Percentiles rank a stretch among this genome's conserved stretches.
These are phyloP conservation scores for Ceratocystis harringtonii DNA, from an alignment of 2,329 filamentous ascomycete genomes.

Conservation along the genomic window DNA sequence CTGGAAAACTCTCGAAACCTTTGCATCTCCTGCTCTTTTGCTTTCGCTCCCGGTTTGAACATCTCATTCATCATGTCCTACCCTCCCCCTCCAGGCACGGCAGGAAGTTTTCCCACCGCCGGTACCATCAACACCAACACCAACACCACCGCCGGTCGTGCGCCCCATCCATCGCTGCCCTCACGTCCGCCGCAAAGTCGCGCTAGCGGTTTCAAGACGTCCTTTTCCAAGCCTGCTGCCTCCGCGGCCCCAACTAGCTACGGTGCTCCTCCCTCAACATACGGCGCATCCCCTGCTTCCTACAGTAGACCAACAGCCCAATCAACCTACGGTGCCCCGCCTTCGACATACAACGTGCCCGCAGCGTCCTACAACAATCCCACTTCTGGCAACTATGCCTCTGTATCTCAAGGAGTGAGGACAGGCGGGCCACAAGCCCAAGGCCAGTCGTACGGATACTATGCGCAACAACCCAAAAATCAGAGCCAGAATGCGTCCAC, in stretches of 20 bases:
- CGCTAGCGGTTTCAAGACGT: conserved; percentile 32
- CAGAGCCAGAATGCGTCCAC: conserved; percentile 17
- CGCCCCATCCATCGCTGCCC: conserved; percentile 50
- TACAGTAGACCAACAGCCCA: conserved; percentile 20
- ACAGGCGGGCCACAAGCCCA: neutral
- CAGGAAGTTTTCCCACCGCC: conserved; percentile 28
- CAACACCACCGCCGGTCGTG: conserved; percentile 13
- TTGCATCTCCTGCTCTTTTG: neutral
- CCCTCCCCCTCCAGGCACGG: conserved; percentile 68
- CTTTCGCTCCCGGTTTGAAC: neutral
- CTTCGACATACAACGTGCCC: conserved; percentile 26
- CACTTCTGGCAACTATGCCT: conserved; percentile 23
- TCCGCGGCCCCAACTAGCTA: conserved; percentile 26
- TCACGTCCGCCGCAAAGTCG: conserved; percentile 56
- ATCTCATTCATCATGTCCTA: conserved; percentile 64
- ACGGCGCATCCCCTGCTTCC: conserved; percentile 5
- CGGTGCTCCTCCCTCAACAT: conserved; percentile 19
- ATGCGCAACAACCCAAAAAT: conserved; percentile 17
- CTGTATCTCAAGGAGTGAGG: neutral
- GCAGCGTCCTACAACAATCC: conserved; percentile 22
- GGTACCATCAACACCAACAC: neutral
- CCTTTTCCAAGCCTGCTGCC: conserved; percentile 30
- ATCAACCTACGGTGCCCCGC: conserved; percentile 32
- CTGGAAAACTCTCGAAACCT: neutral
- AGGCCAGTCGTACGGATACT: conserved; percentile 1